A percentile compares a stretch with the other conserved stretches of the same genome.
phyloP scores from a whole-genome alignment of 768 basidiomycete species.

The Psilocybe tampanensis region DNA sequence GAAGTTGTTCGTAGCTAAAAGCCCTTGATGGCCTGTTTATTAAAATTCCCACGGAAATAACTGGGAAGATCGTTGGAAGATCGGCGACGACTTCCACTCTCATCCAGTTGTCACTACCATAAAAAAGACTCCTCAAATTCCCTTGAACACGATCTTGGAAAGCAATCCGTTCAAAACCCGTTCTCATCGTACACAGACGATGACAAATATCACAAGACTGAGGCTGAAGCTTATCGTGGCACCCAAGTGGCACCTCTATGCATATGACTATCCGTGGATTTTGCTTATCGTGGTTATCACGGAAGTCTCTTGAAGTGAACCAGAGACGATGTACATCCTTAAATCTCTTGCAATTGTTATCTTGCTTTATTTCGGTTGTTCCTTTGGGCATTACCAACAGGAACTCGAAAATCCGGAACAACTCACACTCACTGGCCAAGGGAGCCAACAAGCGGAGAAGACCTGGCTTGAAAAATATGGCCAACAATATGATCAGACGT shows the following conservation, averaged over 20 bases:
- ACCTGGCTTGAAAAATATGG: slow-evolving; percentile 79
- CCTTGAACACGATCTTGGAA: too few species aligned
- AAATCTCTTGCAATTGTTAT: not conserved
- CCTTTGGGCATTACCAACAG: slow-evolving; percentile 8
- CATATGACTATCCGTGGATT: not conserved
- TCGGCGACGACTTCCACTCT: too few species aligned
- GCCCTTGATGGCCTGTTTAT: too few species aligned
- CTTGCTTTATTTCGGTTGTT: not conserved
- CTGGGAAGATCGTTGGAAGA: too few species aligned
- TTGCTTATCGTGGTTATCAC: not conserved
- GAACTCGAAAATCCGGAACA: not conserved
- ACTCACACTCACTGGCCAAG: not conserved
- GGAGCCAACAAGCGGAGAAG: slow-evolving; percentile 10
- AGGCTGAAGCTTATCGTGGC: too few species aligned
- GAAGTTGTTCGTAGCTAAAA: too few species aligned
- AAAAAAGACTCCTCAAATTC: too few species aligned
- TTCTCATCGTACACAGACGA: too few species aligned
- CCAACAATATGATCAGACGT: slow-evolving; percentile 69
- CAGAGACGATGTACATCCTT: not conserved
- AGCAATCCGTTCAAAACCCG: too few species aligned
- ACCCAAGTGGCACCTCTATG: not conserved
- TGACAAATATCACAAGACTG: too few species aligned
- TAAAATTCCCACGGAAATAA: too few species aligned
- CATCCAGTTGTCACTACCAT: too few species aligned
- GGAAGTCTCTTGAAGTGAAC: not conserved